Evolutionary conservation across 2,329 filamentous ascomycete species (phyloP).

Genomic region (Trichoderma arundinaceum): DNA sequence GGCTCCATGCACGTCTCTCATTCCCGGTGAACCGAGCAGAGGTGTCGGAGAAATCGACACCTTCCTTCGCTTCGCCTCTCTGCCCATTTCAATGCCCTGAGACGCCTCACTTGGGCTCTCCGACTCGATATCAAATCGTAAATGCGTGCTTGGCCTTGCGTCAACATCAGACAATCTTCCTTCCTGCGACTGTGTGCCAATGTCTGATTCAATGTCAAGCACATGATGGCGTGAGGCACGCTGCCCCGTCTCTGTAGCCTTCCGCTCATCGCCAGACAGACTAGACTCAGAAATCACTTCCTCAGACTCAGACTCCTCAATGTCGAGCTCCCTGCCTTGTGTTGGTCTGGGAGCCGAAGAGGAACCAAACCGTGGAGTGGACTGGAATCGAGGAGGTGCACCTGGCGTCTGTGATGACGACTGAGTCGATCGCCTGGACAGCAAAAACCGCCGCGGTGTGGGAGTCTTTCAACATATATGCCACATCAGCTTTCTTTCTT

Average conservation of each 20-base stretch:
- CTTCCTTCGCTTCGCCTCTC: constrained; percentile 40
- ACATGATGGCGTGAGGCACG: constrained; percentile 36
- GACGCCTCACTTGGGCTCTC: constrained; percentile 7
- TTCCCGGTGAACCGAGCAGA: constrained; percentile 29
- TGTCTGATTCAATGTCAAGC: constrained; percentile 42
- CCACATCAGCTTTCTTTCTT: neutral
- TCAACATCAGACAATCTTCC: neutral
- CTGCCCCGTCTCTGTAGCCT: constrained; percentile 24
- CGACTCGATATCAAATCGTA: constrained; percentile 20
- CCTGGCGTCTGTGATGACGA: constrained; percentile 44
- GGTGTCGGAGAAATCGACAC: constrained; percentile 40
- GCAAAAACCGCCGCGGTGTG: constrained; percentile 48
- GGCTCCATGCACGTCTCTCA: neutral
- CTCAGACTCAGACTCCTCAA: constrained; percentile 45
- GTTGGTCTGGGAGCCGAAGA: constrained; percentile 42
- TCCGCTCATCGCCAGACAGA: constrained; percentile 23
- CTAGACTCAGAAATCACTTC: constrained; percentile 32
- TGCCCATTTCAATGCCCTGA: neutral
- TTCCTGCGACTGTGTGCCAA: constrained; percentile 34
- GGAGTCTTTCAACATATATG: constrained; percentile 44
- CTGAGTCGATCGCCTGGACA: constrained; percentile 44
- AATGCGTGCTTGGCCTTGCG: neutral
- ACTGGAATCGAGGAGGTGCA: constrained; percentile 44
- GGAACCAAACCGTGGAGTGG: constrained; percentile 48
- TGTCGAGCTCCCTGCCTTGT: constrained; percentile 38